Evolutionary conservation across 305 asterid genomes (phyloP), one percentile per base, ranked within the genome.

Genomic region (Petunia hybrid): DNA sequence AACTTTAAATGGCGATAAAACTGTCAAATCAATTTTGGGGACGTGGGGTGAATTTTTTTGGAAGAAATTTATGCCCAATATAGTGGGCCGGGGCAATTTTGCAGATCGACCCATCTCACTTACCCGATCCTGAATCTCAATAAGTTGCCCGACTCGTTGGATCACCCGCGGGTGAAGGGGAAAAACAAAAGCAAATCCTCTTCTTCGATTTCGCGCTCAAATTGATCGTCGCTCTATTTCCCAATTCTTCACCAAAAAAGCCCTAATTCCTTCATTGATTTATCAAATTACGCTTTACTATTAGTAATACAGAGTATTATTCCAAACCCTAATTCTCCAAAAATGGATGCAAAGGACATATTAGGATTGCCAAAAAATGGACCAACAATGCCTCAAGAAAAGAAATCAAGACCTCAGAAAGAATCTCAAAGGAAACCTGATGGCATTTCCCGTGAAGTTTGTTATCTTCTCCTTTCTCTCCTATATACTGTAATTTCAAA

Each of bases 391-490:
- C 93, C 85, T 31, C 42, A 83, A 59, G 99, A 94, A 81, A 95
- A 92, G 93, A 94, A 94, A 82, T 81, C 97, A 65, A 92, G 88
- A 83, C 91, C 98, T 82, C 97, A 93, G 31, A 96, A 93, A 86
- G 99, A 96, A 82, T 90, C 98, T 87, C 99, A 96, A 84, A 89
- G 97, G 81, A 96, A 96, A 87, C 99, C 99, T 39, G 99, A 96
- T 86, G 99, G 99, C 80, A 91, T 96, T 85, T 96, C 99, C 36
- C 92, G 99, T 74, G 99, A 94, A 95, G 98, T 94, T 79, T 38
- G 5, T 36, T 70, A 14, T 45, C 31, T 39, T 60, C 13, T 12
- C 36, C 3, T 69, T 39, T 2, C 67, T 60, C 60, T 43, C 10
- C n/a, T 36, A 3, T 67, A 31, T 56, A 53, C 51, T 51, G 48